These are phyloP conservation scores for Simplicillium aogashimaense DNA, from an alignment of 2,329 filamentous ascomycete species.

Conservation along the genomic window DNA sequence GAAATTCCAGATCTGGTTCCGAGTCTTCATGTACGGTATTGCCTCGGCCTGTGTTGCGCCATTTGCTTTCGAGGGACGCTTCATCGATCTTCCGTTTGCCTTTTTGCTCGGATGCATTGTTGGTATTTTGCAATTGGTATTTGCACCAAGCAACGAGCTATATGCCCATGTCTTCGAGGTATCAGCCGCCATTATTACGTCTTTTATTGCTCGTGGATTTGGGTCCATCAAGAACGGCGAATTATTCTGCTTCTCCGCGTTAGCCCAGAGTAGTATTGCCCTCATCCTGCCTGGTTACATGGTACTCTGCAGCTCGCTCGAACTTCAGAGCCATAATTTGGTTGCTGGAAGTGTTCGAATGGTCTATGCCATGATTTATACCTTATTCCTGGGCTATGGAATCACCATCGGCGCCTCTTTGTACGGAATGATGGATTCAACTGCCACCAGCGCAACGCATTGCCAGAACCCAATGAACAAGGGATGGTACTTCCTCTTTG, in stretches of 20 bases:
- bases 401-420: conserved; percentile 60
- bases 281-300: conserved; percentile 58
- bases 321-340: conserved; percentile 61
- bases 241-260: conserved; percentile 61
- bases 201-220: conserved; percentile 59
- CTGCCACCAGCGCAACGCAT: conserved; percentile 35
- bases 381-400: conserved; percentile 63
- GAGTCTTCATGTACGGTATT: conserved; percentile 62
- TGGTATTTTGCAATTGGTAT: conserved; percentile 62
- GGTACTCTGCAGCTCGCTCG: conserved; percentile 40
- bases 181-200: conserved; percentile 51
- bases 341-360: conserved; percentile 65
- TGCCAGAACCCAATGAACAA: conserved; percentile 34
- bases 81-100: conserved; percentile 68
- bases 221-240: conserved; percentile 51
- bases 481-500: conserved; percentile 57
- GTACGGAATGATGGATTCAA: conserved; percentile 51
- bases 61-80: conserved; percentile 68
- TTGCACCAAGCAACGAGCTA: conserved; percentile 64
- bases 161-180: conserved; percentile 47
- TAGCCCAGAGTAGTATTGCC: conserved; percentile 65
- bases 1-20: conserved; percentile 41
- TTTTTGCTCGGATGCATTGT: conserved; percentile 69
- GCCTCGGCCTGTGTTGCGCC: conserved; percentile 69
- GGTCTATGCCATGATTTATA: conserved; percentile 69